Conservation (phyloP, 208 protist species). For the Acanthamoeba royreba region DNA sequence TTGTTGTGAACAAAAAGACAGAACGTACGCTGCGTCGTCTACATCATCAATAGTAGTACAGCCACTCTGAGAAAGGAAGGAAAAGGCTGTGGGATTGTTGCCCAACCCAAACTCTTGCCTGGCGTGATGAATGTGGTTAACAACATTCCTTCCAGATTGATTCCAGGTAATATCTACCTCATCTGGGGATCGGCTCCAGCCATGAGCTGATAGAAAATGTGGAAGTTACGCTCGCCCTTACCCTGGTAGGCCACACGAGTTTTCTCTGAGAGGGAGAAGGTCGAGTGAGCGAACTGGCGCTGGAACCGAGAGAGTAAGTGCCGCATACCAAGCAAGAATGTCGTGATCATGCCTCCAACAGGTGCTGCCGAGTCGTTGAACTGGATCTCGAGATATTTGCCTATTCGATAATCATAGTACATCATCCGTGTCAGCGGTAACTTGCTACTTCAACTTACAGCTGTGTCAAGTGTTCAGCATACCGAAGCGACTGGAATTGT, state of each 20-base stretch:
- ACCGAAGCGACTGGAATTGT: conserved; percentile 79
- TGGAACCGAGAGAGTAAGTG: too few species aligned
- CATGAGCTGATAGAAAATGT: conserved; percentile 73
- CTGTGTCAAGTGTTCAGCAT: too few species aligned
- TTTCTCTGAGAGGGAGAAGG: conserved; percentile 67
- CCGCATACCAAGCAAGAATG: conserved; percentile 41
- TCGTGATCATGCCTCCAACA: conserved; percentile 58
- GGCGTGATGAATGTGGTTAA: too few species aligned
- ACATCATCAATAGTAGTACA: conserved; percentile 59
- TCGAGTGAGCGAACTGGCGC: conserved; percentile 42
- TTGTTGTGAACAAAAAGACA: too few species aligned
- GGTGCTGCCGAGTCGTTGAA: conserved; percentile 60
- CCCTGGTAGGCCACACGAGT: conserved; percentile 66
- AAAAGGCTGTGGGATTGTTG: conserved; percentile 22
- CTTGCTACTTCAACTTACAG: too few species aligned
- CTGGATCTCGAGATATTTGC: conserved; percentile 74
- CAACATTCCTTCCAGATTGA: too few species aligned
- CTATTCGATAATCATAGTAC: too few species aligned
- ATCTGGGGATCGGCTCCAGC: not conserved
- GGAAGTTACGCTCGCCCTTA: conserved; percentile 70
- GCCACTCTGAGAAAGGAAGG: conserved; percentile 57
- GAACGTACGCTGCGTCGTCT: conserved; percentile 68
- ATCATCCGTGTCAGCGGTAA: too few species aligned
- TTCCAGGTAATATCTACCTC: too few species aligned
- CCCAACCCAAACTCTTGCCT: conserved; percentile 53